These are phyloP conservation scores for Fagus crenata DNA, from an alignment of 306 rosid species.

Conservation along the genomic window DNA sequence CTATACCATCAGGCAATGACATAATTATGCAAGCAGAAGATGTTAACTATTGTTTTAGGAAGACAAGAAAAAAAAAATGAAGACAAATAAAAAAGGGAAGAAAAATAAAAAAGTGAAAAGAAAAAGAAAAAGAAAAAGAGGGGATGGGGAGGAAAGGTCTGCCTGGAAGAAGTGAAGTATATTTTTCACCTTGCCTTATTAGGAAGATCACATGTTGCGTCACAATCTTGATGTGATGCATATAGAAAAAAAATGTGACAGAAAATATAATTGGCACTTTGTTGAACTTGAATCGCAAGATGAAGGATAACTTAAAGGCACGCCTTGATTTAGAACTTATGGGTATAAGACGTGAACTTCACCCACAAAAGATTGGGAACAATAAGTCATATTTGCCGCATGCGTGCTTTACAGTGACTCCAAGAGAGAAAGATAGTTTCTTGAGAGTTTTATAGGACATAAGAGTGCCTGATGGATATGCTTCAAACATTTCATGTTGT, in stretches of 20 bases:
- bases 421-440: not conserved
- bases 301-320: not conserved
- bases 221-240: conserved; percentile 4
- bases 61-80: not conserved
- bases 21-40: not conserved
- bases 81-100: not conserved
- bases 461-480: not conserved
- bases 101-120: not conserved
- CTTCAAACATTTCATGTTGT: not conserved
- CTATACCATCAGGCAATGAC: too few relatives aligned
- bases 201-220: not conserved
- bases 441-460: not conserved
- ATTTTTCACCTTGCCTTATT: not conserved
- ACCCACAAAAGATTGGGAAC: not conserved
- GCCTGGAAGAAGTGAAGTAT: not conserved
- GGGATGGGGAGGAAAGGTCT: too few relatives aligned
- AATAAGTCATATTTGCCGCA: not conserved
- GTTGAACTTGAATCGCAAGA: not conserved
- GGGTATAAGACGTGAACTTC: not conserved
- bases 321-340: not conserved
- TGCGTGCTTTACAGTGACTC: not conserved
- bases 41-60: not conserved
- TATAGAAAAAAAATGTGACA: not conserved
- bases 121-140: too few relatives aligned
- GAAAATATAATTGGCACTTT: not conserved